Percentiles rank a stretch among this genome's conserved stretches.
phyloP scores from a whole-genome alignment of 1,139 yeast genomes.

The Zhuliangozyma blackwelliae region DNA sequence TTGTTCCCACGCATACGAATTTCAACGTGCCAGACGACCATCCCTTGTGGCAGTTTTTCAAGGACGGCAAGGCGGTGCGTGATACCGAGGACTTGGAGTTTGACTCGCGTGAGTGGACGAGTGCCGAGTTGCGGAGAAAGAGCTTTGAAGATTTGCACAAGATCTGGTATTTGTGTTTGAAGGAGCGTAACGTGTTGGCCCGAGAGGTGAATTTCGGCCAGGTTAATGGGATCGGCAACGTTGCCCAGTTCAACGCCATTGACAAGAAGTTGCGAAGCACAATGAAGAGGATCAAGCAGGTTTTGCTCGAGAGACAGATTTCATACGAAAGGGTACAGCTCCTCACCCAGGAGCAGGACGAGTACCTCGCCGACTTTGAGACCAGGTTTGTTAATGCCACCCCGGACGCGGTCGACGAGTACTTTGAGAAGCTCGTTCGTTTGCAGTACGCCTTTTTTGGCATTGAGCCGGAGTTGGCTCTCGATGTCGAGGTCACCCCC shows the following conservation, averaged over 20 bases:
- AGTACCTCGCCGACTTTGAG: constrained; percentile 55
- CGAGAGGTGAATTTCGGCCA: constrained; percentile 61
- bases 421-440: constrained; percentile 68
- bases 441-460: constrained; percentile 82
- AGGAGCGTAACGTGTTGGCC: constrained; percentile 74
- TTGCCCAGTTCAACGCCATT: constrained; percentile 23
- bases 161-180: constrained; percentile 83
- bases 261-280: constrained; percentile 36
- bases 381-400: constrained; percentile 55
- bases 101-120: constrained; percentile 76
- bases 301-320: constrained; percentile 78
- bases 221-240: constrained; percentile 23
- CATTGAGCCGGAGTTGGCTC: constrained; percentile 46
- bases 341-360: constrained; percentile 38
- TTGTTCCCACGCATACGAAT: constrained; percentile 74
- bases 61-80: constrained; percentile 56
- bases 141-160: constrained; percentile 88
- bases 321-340: constrained; percentile 61
- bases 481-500: constrained; percentile 33
- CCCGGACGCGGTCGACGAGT: constrained; percentile 52
- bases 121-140: constrained; percentile 85
- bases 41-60: constrained; percentile 93
- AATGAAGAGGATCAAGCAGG: constrained; percentile 70
- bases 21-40: constrained; percentile 77
- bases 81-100: constrained; percentile 48